Evolutionary conservation across 2,329 filamentous ascomycete species (phyloP), one percentile per base, ranked within the genome.

Genomic region (Beauveria asiatica): DNA sequence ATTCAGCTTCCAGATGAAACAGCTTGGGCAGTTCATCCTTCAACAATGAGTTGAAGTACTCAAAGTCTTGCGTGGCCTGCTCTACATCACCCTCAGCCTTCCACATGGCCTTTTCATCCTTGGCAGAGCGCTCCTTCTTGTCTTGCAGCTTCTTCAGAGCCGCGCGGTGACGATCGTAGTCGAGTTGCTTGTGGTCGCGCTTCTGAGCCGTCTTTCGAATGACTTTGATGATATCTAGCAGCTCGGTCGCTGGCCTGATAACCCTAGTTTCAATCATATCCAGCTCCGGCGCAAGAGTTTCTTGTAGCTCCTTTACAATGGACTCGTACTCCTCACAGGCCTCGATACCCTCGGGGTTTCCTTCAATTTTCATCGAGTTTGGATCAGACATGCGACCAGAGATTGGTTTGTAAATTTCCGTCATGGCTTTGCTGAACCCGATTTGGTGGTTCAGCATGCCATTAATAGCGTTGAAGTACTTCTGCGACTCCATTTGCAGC

Each of bases 361-460:
- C 92, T 74, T 96, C 88, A 49, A 87, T 80, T 59, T 88, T 82
- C 65, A 90, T 83, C 9, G 89, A 89, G 68, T 92, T 88, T 10
- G 94, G 94, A 74, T 99, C 94, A 50, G 93, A 97, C 75, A 95
- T 83, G 70, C 94, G 89, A 59, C 94, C 94, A 59, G 93, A 97
- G 68, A 99, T 99, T 67, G 94, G 94, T 73, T 96, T 96, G 81
- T 99, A 99, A 69, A 99, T 88, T 75, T 99, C 94, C 65, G 89
- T 88, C 79, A 96, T 93, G 66, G 92, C 90, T 76, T 96, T 86
- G 68, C 93, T 96, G 78, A 99, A 99, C 73, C 96, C 93, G 75
- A 99, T 97, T 78, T 99, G 94, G 76, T 97, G 92, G 71, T 80
- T 84, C 69, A 99, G 83, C 94, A 99, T 99, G 80, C 89, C 90